Evolutionary conservation across 2,329 filamentous ascomycete species (phyloP).

Genomic region (Talaromyces sp.): DNA sequence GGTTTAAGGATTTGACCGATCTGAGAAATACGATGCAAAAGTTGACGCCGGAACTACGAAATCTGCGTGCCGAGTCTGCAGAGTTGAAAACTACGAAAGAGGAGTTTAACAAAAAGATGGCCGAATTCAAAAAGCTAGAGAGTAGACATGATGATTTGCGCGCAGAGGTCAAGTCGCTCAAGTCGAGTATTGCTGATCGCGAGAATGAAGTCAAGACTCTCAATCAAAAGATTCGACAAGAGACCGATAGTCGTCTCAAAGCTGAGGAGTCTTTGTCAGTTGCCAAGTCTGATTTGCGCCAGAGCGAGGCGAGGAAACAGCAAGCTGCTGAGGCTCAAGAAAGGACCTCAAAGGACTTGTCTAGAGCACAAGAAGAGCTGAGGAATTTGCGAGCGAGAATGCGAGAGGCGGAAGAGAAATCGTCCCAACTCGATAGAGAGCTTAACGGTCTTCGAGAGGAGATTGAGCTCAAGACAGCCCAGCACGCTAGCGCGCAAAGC

Average conservation of each 20-base stretch:
- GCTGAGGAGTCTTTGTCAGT: constrained; percentile 74
- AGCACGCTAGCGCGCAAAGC: constrained; percentile 79
- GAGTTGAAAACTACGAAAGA: constrained; percentile 70
- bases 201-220: constrained; percentile 72
- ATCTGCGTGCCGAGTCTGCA: constrained; percentile 68
- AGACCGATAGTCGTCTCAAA: constrained; percentile 64
- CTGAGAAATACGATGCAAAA: constrained; percentile 75
- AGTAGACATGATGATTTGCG: constrained; percentile 75
- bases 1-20: constrained; percentile 83
- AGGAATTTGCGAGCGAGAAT: constrained; percentile 52
- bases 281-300: constrained; percentile 70
- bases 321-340: constrained; percentile 70
- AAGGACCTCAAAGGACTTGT: constrained; percentile 64
- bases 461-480: constrained; percentile 73
- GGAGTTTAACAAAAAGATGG: constrained; percentile 59
- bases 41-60: constrained; percentile 77
- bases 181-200: constrained; percentile 65
- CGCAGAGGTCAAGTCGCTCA: constrained; percentile 64
- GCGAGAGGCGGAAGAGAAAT: constrained; percentile 69
- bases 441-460: constrained; percentile 68
- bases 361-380: constrained; percentile 67
- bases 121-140: constrained; percentile 70
- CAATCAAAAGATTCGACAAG: constrained; percentile 71
- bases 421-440: constrained; percentile 63
- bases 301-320: constrained; percentile 71